phyloP scores from a whole-genome alignment of 371 early-diverging fungal species.

The Actinomucor elegans region DNA sequence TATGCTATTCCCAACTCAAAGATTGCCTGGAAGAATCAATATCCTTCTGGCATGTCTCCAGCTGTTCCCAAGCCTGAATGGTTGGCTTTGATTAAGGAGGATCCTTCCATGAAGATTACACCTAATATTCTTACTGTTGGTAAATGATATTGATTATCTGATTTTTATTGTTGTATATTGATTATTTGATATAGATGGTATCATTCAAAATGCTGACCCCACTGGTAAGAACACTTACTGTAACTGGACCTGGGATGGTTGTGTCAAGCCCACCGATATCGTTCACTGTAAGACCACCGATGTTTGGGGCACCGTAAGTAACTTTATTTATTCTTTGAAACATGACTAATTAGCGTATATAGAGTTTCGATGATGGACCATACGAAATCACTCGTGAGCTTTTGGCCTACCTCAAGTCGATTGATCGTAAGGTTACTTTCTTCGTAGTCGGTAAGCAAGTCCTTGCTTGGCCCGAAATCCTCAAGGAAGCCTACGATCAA shows the following conservation, averaged over 20 bases:
- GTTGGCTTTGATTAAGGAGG: conserved; percentile 35
- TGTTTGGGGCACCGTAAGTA: conserved; percentile 43
- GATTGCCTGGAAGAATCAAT: conserved; percentile 26
- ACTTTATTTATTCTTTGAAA: not conserved
- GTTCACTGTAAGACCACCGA: conserved; percentile 40
- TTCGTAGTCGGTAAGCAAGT: conserved; percentile 56
- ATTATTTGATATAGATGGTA: conserved; percentile 8
- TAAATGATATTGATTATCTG: not conserved
- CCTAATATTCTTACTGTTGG: conserved; percentile 23
- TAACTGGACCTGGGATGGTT: conserved; percentile 58
- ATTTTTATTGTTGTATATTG: not conserved
- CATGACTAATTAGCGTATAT: not conserved
- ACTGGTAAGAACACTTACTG: conserved; percentile 39
- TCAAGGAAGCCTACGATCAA: conserved; percentile 38
- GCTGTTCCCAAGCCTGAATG: conserved; percentile 51
- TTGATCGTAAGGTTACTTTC: conserved; percentile 48
- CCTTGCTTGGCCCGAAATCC: conserved; percentile 39
- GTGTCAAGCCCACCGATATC: conserved; percentile 50
- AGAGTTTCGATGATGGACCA: conserved; percentile 48
- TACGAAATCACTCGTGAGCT: conserved; percentile 31
- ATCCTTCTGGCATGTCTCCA: conserved; percentile 30
- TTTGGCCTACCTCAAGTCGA: conserved; percentile 31
- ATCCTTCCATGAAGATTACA: conserved; percentile 17
- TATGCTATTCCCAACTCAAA: conserved; percentile 17
- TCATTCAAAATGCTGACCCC: conserved; percentile 28